A percentile compares a stretch with the other conserved stretches of the same genome.
phyloP scores from a whole-genome alignment of 208 protist species.

The Acanthamoeba culbertsoni region DNA sequence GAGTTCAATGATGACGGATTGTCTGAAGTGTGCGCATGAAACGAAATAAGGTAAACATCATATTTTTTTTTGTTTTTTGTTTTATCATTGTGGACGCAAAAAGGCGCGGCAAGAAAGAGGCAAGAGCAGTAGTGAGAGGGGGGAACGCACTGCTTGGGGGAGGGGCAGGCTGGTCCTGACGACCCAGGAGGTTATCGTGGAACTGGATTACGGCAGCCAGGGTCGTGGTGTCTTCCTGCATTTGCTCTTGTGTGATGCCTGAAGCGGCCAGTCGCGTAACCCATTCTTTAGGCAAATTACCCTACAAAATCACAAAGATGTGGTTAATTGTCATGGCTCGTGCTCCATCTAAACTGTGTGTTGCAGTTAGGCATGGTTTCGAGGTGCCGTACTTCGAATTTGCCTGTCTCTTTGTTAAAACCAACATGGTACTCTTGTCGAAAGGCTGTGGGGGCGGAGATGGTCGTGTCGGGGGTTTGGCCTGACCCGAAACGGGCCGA shows the following conservation, averaged over 20 bases:
- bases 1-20: not conserved
- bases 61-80: not conserved
- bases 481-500: not conserved
- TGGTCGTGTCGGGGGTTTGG: not conserved
- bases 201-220: not conserved
- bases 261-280: not conserved
- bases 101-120: not conserved
- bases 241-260: not conserved
- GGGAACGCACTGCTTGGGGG: not conserved
- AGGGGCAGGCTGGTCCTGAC: not conserved
- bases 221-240: not conserved
- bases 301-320: too few species aligned
- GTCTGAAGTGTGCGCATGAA: not conserved
- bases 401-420: conserved; percentile 31
- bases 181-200: not conserved
- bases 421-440: not conserved
- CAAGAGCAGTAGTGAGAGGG: too few species aligned
- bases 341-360: too few species aligned
- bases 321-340: too few species aligned
- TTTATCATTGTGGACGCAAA: not conserved
- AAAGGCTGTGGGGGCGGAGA: conserved; percentile 8
- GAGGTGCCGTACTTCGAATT: not conserved
- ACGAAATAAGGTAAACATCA: too few species aligned
- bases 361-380: too few species aligned
- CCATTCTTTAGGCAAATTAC: not conserved